Conservation (phyloP, 305 asterid species). For the Petunia hybrid region DNA sequence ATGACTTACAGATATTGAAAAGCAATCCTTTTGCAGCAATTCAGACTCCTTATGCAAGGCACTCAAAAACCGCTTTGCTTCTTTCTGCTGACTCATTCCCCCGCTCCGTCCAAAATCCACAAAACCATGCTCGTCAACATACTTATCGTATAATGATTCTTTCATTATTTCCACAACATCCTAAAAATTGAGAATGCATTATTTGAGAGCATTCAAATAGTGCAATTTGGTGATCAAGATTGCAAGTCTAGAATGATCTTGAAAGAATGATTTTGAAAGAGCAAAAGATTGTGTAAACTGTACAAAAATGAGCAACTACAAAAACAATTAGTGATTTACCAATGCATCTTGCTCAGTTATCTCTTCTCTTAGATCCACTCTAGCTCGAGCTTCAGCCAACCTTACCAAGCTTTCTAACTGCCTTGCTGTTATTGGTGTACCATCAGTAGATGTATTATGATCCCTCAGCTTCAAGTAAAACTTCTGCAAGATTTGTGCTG, state of each 20-base stretch:
- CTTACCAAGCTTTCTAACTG: conserved; percentile 96
- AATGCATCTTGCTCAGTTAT: conserved; percentile 84
- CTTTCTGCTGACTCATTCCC: conserved; percentile 99
- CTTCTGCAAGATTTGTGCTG: conserved; percentile 93
- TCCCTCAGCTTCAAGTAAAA: conserved; percentile 87
- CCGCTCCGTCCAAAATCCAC: conserved; percentile 98
- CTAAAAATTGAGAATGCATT: conserved; percentile 49
- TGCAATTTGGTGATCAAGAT: conserved; percentile 11
- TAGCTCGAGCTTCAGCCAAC: conserved; percentile 98
- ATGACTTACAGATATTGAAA: conserved; percentile 79
- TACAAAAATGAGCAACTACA: conserved; percentile 31
- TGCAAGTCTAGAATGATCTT: conserved; percentile 29
- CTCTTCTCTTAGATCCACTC: conserved; percentile 90
- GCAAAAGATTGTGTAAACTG: conserved; percentile 20
- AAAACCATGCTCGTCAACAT: conserved; percentile 86
- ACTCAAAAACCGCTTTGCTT: conserved; percentile 88
- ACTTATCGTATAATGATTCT: conserved; percentile 95
- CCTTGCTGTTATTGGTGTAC: conserved; percentile 98
- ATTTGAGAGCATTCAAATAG: not conserved
- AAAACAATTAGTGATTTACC: conserved; percentile 55
- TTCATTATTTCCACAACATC: conserved; percentile 97
- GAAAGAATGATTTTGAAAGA: not conserved
- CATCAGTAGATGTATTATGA: conserved; percentile 79
- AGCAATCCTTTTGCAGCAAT: conserved; percentile 80
- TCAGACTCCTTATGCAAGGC: conserved; percentile 91